A percentile compares a stretch with the other conserved stretches of the same genome.
Conservation (phyloP, 1,139 yeast genomes). For the Yarrowia galli region DNA sequence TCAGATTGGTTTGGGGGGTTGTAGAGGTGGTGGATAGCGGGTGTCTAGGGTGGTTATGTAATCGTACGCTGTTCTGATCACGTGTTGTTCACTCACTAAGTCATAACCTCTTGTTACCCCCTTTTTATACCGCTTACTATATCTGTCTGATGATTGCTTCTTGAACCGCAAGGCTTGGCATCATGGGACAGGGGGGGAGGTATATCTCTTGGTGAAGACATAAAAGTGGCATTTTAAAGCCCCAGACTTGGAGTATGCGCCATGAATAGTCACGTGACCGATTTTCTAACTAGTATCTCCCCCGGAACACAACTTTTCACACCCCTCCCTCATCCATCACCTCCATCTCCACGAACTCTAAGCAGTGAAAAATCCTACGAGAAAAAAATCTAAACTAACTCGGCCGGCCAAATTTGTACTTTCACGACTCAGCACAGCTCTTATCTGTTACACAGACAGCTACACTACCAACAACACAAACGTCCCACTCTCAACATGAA, state of each 20-base stretch:
- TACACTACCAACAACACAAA: too few relatives aligned
- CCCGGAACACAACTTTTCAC: too few relatives aligned
- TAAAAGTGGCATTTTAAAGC: background rate
- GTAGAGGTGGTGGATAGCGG: too few relatives aligned
- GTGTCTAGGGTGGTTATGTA: too few relatives aligned
- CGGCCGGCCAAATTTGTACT: background rate
- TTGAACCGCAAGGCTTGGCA: background rate
- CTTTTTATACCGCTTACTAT: background rate
- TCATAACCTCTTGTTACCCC: background rate
- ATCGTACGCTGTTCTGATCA: too few relatives aligned
- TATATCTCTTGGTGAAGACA: too few relatives aligned
- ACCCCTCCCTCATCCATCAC: background rate
- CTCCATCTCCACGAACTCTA: background rate
- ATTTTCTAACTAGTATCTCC: too few relatives aligned
- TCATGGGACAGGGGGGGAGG: too few relatives aligned
- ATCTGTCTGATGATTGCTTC: constrained; percentile 2
- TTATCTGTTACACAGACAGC: too few relatives aligned
- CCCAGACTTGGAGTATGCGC: background rate
- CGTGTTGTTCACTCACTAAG: background rate
- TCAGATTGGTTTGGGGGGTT: too few relatives aligned
- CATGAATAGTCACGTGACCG: background rate
- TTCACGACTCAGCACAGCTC: too few relatives aligned
- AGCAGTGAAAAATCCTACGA: background rate
- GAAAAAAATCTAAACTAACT: constrained; percentile 24
- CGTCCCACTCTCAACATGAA: constrained; percentile 19